These are phyloP conservation scores for Chalciporus pseudorubinellus DNA, from an alignment of 768 basidiomycete genomes.

Conservation along the genomic window DNA sequence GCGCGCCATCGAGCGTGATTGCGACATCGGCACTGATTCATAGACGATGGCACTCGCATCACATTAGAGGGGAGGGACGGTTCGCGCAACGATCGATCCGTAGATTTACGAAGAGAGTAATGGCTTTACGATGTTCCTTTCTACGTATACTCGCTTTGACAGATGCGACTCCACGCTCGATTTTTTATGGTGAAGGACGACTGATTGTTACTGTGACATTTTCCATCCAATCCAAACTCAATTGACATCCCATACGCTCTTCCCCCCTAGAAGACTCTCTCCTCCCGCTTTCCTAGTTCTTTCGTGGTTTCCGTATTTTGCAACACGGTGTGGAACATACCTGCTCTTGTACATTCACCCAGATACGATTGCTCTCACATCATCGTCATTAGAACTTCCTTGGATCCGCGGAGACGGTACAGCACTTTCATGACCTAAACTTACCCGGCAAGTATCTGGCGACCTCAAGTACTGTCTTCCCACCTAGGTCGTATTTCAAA, in stretches of 20 bases:
- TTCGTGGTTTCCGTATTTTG: background rate
- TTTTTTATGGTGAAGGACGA: constrained; percentile 5
- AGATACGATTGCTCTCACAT: background rate
- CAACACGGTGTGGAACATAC: background rate
- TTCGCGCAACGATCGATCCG: constrained; percentile 12
- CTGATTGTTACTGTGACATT: constrained; percentile 15
- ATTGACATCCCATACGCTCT: background rate
- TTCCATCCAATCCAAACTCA: constrained; percentile 1
- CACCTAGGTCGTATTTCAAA: background rate
- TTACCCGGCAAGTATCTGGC: background rate
- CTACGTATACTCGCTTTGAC: constrained; percentile 12
- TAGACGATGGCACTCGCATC: constrained; percentile 17
- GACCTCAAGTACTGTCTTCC: background rate
- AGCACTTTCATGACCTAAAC: background rate
- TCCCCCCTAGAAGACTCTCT: no score
- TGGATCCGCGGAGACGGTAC: background rate
- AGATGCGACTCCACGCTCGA: background rate
- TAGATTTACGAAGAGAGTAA: constrained; percentile 24
- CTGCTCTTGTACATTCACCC: background rate
- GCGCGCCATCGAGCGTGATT: constrained; percentile 1
- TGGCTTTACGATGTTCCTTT: constrained; percentile 15
- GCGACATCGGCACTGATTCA: constrained; percentile 10
- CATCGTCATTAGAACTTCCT: background rate
- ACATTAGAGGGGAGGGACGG: constrained; percentile 20
- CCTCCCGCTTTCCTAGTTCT: background rate